Conservation (phyloP, 75 land plant species). For the Pseudotsuga menziesii region DNA sequence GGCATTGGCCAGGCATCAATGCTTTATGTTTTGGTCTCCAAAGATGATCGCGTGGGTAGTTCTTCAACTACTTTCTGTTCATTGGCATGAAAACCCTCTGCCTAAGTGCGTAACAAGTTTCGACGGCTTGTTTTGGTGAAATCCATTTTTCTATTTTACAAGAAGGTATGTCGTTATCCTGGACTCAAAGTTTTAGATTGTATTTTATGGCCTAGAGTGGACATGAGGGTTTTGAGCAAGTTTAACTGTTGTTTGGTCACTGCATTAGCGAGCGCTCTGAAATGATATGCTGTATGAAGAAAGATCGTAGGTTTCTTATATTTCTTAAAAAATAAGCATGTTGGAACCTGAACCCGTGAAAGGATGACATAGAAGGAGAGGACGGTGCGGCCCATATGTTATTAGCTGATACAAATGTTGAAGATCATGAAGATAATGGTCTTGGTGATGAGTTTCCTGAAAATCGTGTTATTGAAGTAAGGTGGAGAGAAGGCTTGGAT, state of each 20-base stretch:
- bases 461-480: slow-evolving; percentile 85
- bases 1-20: neutral
- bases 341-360: no score
- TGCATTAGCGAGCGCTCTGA: no score
- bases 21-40: neutral
- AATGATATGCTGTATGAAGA: neutral
- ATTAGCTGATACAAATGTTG: no score
- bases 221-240: neutral
- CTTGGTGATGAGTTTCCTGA: slow-evolving; percentile 83
- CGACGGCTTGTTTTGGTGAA: neutral
- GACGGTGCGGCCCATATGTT: no score
- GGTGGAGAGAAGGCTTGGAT: slow-evolving; percentile 89
- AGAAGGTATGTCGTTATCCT: neutral
- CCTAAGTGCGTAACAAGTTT: neutral
- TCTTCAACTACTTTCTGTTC: neutral
- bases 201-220: neutral
- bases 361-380: slow-evolving; percentile 82
- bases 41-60: slow-evolving; percentile 1
- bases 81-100: neutral
- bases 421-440: no score
- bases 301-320: neutral
- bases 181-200: neutral
- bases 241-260: no score
- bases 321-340: no score
- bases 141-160: neutral